Conservation (phyloP, 1,139 yeast species). For the Suhomyces choctaworum region DNA sequence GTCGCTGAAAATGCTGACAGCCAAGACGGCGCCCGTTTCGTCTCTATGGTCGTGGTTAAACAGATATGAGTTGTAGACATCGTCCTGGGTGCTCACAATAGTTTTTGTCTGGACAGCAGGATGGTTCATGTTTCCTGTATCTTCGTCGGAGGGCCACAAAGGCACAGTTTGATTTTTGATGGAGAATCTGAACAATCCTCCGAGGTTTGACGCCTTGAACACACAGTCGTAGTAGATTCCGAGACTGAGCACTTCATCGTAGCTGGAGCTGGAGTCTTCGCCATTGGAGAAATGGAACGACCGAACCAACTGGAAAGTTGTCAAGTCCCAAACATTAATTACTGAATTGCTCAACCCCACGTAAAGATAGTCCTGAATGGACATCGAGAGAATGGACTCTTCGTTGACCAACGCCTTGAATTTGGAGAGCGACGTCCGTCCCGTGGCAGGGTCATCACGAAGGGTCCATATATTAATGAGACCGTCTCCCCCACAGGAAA, state of each 20-base stretch:
- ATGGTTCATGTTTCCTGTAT: conserved; percentile 14
- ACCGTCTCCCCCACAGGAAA: conserved; percentile 89
- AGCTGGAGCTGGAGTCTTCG: conserved; percentile 5
- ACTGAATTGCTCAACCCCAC: conserved; percentile 76
- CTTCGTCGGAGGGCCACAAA: conserved; percentile 10
- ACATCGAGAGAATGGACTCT: conserved; percentile 69
- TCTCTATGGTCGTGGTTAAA: conserved; percentile 15
- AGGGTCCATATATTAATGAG: conserved; percentile 71
- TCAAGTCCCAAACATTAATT: conserved; percentile 80
- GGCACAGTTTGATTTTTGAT: conserved; percentile 28
- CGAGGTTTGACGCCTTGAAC: conserved; percentile 55
- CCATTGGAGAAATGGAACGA: conserved; percentile 45
- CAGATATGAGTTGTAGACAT: conserved; percentile 15
- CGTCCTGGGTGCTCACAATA: conserved; percentile 20
- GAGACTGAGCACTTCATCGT: conserved; percentile 37
- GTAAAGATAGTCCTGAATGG: conserved; percentile 63
- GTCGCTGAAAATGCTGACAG: conserved; percentile 30
- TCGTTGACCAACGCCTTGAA: conserved; percentile 58
- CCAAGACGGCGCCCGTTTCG: conserved; percentile 26
- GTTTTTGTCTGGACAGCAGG: conserved; percentile 9
- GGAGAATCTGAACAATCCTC: conserved; percentile 54
- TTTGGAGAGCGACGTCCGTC: conserved; percentile 19
- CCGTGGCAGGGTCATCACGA: conserved; percentile 7
- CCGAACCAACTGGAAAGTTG: conserved; percentile 71
- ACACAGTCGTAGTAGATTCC: conserved; percentile 54